Evolutionary conservation across 106 monocot species (phyloP).

Genomic region (Acanthochlamys bracteata): DNA sequence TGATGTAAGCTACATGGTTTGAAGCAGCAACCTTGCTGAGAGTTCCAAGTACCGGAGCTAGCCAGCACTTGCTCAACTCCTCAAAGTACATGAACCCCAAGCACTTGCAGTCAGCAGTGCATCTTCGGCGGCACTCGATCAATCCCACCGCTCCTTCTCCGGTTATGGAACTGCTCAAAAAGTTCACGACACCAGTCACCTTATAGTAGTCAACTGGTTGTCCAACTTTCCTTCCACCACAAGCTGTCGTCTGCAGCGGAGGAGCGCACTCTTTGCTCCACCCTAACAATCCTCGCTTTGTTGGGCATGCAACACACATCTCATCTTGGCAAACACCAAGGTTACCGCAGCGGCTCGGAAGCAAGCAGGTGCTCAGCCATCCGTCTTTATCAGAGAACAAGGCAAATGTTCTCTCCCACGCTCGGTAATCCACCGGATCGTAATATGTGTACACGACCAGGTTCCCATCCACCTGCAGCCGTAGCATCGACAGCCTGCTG

Average conservation of each 20-base stretch:
- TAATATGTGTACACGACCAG: constrained; percentile 40
- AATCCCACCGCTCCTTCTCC: constrained; percentile 22
- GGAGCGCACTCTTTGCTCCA: constrained; percentile 32
- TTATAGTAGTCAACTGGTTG: constrained; percentile 21
- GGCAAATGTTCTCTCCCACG: constrained; percentile 36
- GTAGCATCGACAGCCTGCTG: constrained; percentile 30
- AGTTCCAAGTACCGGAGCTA: constrained; percentile 38
- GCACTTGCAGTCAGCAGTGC: constrained; percentile 34
- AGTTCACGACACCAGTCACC: constrained; percentile 49
- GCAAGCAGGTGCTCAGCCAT: constrained; percentile 17
- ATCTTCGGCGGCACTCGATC: constrained; percentile 44
- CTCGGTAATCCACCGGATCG: constrained; percentile 39
- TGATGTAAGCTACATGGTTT: constrained; percentile 37
- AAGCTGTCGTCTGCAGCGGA: constrained; percentile 4
- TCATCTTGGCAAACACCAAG: constrained; percentile 43
- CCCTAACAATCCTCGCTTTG: constrained; percentile 25
- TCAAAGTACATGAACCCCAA: constrained; percentile 47
- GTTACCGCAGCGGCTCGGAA: constrained; percentile 36
- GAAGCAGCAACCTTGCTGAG: constrained; percentile 24
- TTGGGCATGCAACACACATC: constrained; percentile 63
- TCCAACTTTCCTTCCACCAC: not conserved
- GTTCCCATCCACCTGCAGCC: constrained; percentile 45
- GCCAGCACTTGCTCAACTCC: constrained; percentile 35
- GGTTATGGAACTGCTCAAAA: constrained; percentile 21
- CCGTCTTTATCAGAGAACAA: constrained; percentile 28